Conservation (phyloP, 208 protist species). For the Trypanosoma grayi region DNA sequence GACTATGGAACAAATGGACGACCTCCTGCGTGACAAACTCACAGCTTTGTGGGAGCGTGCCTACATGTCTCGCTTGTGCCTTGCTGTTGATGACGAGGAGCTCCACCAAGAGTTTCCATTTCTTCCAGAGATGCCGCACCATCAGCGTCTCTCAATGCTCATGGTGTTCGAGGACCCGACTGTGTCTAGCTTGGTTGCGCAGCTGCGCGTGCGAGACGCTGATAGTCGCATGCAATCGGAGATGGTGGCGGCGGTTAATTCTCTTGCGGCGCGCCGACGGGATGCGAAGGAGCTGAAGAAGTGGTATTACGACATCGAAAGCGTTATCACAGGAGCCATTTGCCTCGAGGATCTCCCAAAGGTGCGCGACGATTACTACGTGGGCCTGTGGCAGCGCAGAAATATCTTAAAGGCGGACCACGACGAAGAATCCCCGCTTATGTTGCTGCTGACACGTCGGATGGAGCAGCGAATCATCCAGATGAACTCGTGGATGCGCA, state of each 20-base stretch:
- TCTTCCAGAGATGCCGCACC: constrained; percentile 35
- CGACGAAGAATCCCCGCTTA: constrained; percentile 9
- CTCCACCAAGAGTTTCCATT: constrained; percentile 42
- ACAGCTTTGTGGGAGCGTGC: constrained; percentile 45
- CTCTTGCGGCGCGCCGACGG: constrained; percentile 26
- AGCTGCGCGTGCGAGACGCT: neutral
- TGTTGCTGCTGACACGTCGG: constrained; percentile 13
- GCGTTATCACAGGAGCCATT: constrained; percentile 22
- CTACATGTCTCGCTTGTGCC: constrained; percentile 30
- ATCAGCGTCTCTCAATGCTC: constrained; percentile 38
- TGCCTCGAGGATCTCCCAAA: constrained; percentile 27
- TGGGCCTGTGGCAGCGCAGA: constrained; percentile 21
- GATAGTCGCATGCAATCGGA: constrained; percentile 25
- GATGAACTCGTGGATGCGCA: constrained; percentile 35
- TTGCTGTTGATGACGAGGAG: constrained; percentile 46
- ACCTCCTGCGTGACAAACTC: constrained; percentile 31
- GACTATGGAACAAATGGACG: constrained; percentile 8
- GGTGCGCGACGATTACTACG: constrained; percentile 34
- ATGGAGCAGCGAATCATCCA: constrained; percentile 39
- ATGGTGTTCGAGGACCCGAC: constrained; percentile 46
- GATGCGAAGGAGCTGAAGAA: constrained; percentile 35
- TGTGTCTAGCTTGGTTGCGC: constrained; percentile 34
- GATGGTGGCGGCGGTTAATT: constrained; percentile 25
- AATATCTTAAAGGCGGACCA: constrained; percentile 7
- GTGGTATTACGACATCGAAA: constrained; percentile 37